phyloP scores from a whole-genome alignment of 805 yeast species.

The Lachancea waltii region DNA sequence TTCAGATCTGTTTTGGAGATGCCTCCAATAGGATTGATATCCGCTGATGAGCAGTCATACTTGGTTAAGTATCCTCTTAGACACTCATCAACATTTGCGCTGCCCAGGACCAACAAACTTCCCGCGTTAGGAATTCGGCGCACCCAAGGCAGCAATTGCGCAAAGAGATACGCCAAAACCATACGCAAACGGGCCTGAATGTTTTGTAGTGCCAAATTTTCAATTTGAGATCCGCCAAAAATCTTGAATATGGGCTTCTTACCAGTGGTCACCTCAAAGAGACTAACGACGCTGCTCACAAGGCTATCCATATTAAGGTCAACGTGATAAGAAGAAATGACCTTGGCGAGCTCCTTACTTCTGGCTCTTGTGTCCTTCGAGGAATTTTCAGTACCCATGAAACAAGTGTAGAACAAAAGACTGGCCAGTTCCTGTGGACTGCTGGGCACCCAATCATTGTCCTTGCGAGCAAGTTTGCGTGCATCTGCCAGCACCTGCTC shows the following conservation, averaged over 20 bases:
- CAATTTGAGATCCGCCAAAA: conserved; percentile 88
- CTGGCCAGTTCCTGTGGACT: conserved; percentile 71
- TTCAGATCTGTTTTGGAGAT: conserved; percentile 91
- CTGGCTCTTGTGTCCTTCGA: conserved; percentile 79
- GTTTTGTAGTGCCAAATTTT: conserved; percentile 90
- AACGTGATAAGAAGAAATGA: conserved; percentile 82
- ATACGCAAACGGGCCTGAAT: conserved; percentile 94
- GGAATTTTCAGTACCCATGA: conserved; percentile 95
- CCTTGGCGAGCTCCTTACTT: conserved; percentile 66
- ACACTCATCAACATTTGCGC: conserved; percentile 97
- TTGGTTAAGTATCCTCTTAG: conserved; percentile 92
- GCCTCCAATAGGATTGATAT: conserved; percentile 97
- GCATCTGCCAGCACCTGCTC: conserved; percentile 73
- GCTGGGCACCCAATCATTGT: conserved; percentile 55
- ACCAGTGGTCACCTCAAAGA: conserved; percentile 88
- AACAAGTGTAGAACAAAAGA: conserved; percentile 78
- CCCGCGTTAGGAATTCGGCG: conserved; percentile 53
- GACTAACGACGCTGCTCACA: conserved; percentile 63
- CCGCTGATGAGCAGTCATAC: conserved; percentile 96
- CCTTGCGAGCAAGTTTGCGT: conserved; percentile 54
- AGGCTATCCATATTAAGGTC: conserved; percentile 87
- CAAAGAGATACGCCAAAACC: conserved; percentile 91
- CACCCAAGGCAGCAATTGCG: conserved; percentile 93
- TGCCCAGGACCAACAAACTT: conserved; percentile 85
- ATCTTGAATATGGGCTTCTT: conserved; percentile 82